Evolutionary conservation across 768 basidiomycete species (phyloP).

Genomic region (Mycena sanguinolenta): DNA sequence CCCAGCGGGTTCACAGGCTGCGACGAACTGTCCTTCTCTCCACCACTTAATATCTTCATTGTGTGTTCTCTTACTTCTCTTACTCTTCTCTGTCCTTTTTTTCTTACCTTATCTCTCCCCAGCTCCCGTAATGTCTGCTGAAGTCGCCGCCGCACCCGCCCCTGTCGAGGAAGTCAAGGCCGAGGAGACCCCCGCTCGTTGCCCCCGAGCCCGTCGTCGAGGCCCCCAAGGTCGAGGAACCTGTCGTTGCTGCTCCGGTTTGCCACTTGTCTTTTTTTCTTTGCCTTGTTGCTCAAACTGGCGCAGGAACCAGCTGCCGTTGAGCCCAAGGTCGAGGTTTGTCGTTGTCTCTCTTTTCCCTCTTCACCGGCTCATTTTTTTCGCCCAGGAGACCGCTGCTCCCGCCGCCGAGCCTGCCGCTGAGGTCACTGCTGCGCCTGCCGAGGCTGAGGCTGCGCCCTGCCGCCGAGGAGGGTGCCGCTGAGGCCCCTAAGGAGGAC

Average conservation of each 20-base stretch:
- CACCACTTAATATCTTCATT: slow-evolving; percentile 55
- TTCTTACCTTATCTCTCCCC: slow-evolving; percentile 37
- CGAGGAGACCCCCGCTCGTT: slow-evolving; percentile 56
- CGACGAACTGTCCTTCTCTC: slow-evolving; percentile 71
- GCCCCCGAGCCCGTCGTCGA: slow-evolving; percentile 53
- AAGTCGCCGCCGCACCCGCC: slow-evolving; percentile 59
- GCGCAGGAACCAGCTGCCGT: slow-evolving; percentile 35
- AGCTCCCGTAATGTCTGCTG: slow-evolving; percentile 90
- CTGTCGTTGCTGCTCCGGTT: slow-evolving; percentile 48
- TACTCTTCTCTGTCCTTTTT: slow-evolving; percentile 25
- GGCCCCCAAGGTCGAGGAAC: slow-evolving; percentile 58
- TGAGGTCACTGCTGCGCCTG: slow-evolving; percentile 50
- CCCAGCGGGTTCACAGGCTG: slow-evolving; percentile 63
- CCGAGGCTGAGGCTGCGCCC: slow-evolving; percentile 52
- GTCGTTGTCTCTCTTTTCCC: background rate
- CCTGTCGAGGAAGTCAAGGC: slow-evolving; percentile 69
- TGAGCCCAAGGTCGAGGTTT: slow-evolving; percentile 41
- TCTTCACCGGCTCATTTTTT: slow-evolving; percentile 19
- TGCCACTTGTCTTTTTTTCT: slow-evolving; percentile 22
- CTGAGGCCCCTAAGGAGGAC: slow-evolving; percentile 50
- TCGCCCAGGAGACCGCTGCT: slow-evolving; percentile 50
- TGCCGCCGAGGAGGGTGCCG: slow-evolving; percentile 53
- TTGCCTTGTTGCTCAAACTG: slow-evolving; percentile 24
- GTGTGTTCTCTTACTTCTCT: slow-evolving; percentile 53
- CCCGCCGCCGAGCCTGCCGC: slow-evolving; percentile 47